These are phyloP conservation scores for Cutaneotrichosporon cavernicola DNA, from an alignment of 1,284 basidiomycete genomes.

Conservation along the genomic window DNA sequence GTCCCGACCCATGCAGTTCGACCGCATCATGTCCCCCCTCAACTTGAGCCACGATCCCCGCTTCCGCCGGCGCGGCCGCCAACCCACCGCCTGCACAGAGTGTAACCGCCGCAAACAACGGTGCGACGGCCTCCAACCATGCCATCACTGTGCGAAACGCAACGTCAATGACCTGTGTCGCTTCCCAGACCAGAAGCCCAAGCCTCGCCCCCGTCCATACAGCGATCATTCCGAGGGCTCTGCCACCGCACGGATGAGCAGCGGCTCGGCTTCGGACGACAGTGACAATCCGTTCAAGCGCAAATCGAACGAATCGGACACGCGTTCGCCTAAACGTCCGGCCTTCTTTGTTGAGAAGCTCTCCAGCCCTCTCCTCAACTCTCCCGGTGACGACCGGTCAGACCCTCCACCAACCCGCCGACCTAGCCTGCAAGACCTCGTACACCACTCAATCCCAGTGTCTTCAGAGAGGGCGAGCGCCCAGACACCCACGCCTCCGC, in stretches of 20 bases:
- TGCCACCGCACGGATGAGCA: not conserved
- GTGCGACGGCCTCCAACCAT: constrained; percentile 34
- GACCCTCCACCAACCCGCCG: constrained; percentile 1
- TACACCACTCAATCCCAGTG: constrained; percentile 14
- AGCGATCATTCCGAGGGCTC: not conserved
- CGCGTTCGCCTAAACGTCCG: constrained; percentile 6
- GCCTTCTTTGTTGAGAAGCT: constrained; percentile 3
- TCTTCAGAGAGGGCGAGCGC: constrained; percentile 20
- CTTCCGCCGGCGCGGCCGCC: constrained; percentile 26
- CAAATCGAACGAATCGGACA: constrained; percentile 9
- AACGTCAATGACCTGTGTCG: constrained; percentile 24
- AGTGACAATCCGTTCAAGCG: constrained; percentile 14
- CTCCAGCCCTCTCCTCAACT: not conserved
- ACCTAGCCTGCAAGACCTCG: constrained; percentile 7
- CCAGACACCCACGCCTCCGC: constrained; percentile 10
- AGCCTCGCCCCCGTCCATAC: not conserved
- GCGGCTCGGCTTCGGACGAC: constrained; percentile 5
- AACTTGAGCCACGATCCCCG: not conserved
- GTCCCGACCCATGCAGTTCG: constrained; percentile 13
- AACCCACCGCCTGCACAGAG: constrained; percentile 32
- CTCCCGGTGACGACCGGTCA: not conserved
- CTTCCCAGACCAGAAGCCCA: constrained; percentile 23
- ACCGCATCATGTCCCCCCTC: constrained; percentile 19
- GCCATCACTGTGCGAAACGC: constrained; percentile 32
- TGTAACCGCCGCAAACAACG: constrained; percentile 35